Base-by-base conservation (phyloP, 2,329 filamentous ascomycete genomes). In the Ilyonectria destructans region DNA sequence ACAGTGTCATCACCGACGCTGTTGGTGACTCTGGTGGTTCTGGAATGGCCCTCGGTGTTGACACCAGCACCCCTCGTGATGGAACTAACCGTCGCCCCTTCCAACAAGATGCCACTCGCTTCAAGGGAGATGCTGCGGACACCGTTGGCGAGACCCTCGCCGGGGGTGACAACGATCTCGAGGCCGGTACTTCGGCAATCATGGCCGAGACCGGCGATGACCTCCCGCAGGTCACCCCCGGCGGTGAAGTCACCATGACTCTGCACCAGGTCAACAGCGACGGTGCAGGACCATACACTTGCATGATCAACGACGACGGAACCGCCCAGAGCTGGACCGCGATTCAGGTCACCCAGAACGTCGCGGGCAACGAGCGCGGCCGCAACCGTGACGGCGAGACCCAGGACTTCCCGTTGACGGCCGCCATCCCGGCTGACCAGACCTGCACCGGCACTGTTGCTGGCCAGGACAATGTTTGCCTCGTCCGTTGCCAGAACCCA, bases 71-170 rank as follows among this genome's bases (percentile, higher is more conserved):
- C 58, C 89, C 90, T 46, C 89, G 90, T 68, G 88, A 90, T 71
- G 90, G 89, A 46, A 90, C 89, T 23, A 78, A 82, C 13, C 85
- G 89, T 68, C 81, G 85, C 57, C 90, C 90, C 52, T 91, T 91
- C 83, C 90, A 92, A 81, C 85, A 87, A 70, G 90, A 92, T 71
- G 85, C 85, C 58, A 92, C 90, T 59, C 88, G 88, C 63, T 92
- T 92, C 85, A 82, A 82, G 60, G 88, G 87, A 46, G 82, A 80
- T 45, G 79, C 84, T 15, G 86, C 85, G 13, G 84, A 85, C 45
- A 84, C 84, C 26, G 84, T 89, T 71, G 88, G 89, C 69, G 86
- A 90, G 83, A 91, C 89, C 13, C 78, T 91, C 62, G 85, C 80
- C 23, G 84, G 76, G 63, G 90, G 90, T 63, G 79, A 80, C 80